A percentile compares a stretch with the other conserved stretches of the same genome.
Evolutionary conservation across 495 filamentous ascomycete genomes (phyloP).

Genomic region (Daldinia grandis): DNA sequence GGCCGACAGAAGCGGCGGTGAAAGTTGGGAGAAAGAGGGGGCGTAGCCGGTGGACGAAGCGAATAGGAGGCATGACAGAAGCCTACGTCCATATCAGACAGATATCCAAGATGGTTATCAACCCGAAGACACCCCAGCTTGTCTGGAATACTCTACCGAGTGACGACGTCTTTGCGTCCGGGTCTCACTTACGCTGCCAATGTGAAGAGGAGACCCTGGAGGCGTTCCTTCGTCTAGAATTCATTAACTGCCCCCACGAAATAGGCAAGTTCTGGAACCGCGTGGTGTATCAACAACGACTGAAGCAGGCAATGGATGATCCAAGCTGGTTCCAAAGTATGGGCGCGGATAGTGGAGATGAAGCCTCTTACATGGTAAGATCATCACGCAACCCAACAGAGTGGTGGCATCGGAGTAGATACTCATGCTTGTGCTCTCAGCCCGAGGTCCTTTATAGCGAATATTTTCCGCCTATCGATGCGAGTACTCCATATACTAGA

Average conservation of each 20-base stretch:
- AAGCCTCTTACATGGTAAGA: constrained; percentile 40
- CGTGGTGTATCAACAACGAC: constrained; percentile 29
- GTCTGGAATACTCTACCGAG: constrained; percentile 29
- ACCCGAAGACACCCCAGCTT: constrained; percentile 35
- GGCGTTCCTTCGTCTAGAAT: constrained; percentile 11
- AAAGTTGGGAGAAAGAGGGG: constrained; percentile 26
- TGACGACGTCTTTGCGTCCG: constrained; percentile 28
- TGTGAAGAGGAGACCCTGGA: constrained; percentile 15
- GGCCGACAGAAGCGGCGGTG: constrained; percentile 43
- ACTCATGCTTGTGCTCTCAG: constrained; percentile 37
- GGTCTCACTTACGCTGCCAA: constrained; percentile 36
- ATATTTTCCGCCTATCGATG: constrained; percentile 16
- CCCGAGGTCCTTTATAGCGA: constrained; percentile 30
- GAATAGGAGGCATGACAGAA: constrained; percentile 35
- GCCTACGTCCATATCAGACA: constrained; percentile 27
- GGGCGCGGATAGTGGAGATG: constrained; percentile 41
- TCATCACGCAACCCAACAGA: constrained; percentile 11
- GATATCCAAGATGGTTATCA: constrained; percentile 44
- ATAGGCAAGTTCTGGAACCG: constrained; percentile 10
- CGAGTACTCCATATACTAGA: constrained; percentile 32
- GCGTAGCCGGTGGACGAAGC: constrained; percentile 20
- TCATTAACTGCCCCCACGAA: constrained; percentile 13
- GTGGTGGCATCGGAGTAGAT: constrained; percentile 22
- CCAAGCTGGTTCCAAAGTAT: constrained; percentile 36
- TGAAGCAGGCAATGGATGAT: constrained; percentile 39